Conservation (phyloP, 176 grass and related monocot genomes). For the Avena atlantica region DNA sequence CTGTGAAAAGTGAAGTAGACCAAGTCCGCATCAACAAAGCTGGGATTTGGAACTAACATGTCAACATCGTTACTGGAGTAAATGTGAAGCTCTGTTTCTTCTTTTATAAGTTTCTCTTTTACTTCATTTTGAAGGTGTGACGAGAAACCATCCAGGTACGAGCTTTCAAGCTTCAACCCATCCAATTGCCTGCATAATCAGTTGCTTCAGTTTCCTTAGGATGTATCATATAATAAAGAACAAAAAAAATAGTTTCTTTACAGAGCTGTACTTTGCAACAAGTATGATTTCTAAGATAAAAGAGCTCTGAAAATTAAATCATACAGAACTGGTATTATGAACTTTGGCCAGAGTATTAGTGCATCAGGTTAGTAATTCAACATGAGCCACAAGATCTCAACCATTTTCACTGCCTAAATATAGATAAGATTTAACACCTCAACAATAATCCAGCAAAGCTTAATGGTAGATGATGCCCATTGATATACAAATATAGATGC, state of each 20-base stretch:
- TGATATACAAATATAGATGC: neutral
- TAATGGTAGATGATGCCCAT: neutral
- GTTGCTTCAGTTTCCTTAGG: constrained; percentile 40
- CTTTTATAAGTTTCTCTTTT: constrained; percentile 77
- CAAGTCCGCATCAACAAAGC: constrained; percentile 34
- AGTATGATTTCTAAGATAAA: constrained; percentile 6
- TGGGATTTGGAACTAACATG: constrained; percentile 68
- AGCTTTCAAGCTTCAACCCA: constrained; percentile 68
- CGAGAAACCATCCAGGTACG: constrained; percentile 85
- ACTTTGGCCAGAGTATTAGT: neutral
- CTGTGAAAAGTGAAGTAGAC: constrained; percentile 7
- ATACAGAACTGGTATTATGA: constrained; percentile 6
- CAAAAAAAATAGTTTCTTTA: constrained; percentile 1
- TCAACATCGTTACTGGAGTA: constrained; percentile 92
- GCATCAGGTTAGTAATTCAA: neutral
- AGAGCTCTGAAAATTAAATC: neutral
- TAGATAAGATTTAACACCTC: neutral
- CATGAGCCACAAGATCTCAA: neutral
- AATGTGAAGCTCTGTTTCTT: constrained; percentile 77
- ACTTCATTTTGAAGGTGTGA: constrained; percentile 83
- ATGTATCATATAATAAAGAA: neutral
- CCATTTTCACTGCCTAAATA: neutral
- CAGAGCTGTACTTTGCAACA: neutral
- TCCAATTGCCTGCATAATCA: constrained; percentile 75
- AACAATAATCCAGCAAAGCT: neutral